Percentiles rank a stretch among this genome's conserved stretches.
Evolutionary conservation across 768 basidiomycete genomes (phyloP).

Genomic region (Phylloporus rhodoxanthus): DNA sequence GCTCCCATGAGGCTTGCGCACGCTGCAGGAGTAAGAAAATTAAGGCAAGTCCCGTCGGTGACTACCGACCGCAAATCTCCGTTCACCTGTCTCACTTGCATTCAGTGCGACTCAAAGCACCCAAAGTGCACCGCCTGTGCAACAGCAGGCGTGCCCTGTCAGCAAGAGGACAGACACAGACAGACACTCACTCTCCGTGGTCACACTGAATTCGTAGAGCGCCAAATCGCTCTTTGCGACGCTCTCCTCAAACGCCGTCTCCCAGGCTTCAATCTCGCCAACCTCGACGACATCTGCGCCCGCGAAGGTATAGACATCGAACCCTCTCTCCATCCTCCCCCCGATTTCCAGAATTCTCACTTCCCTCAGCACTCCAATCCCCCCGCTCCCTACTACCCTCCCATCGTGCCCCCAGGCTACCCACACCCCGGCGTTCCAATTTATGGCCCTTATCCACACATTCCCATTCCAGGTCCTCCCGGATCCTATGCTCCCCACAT

Average conservation of each 20-base stretch:
- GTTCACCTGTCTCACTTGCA: slow-evolving; percentile 37
- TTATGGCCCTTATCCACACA: slow-evolving; percentile 40
- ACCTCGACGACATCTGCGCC: slow-evolving; percentile 57
- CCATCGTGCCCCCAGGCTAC: slow-evolving; percentile 41
- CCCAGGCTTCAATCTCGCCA: slow-evolving; percentile 60
- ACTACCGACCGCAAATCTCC: slow-evolving; percentile 82
- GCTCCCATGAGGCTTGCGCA: slow-evolving; percentile 89
- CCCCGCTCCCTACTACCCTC: slow-evolving; percentile 30
- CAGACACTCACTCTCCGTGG: slow-evolving; percentile 83
- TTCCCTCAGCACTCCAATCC: slow-evolving; percentile 25
- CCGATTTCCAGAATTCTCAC: slow-evolving; percentile 33
- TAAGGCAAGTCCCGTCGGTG: slow-evolving; percentile 71
- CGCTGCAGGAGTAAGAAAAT: slow-evolving; percentile 96
- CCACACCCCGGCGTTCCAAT: slow-evolving; percentile 39
- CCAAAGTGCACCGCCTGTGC: slow-evolving; percentile 82
- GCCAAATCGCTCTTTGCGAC: slow-evolving; percentile 71
- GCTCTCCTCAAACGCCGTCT: slow-evolving; percentile 71
- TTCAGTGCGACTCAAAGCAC: slow-evolving; percentile 81
- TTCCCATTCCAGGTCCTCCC: slow-evolving; percentile 36
- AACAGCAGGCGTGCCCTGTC: slow-evolving; percentile 70
- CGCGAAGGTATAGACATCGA: slow-evolving; percentile 62
- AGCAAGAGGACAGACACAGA: slow-evolving; percentile 84
- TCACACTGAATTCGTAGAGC: slow-evolving; percentile 77
- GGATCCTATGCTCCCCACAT: slow-evolving; percentile 51
- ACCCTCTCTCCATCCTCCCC: slow-evolving; percentile 14